Conservation (phyloP, 495 filamentous ascomycete genomes). For the Penicillium lagena region DNA sequence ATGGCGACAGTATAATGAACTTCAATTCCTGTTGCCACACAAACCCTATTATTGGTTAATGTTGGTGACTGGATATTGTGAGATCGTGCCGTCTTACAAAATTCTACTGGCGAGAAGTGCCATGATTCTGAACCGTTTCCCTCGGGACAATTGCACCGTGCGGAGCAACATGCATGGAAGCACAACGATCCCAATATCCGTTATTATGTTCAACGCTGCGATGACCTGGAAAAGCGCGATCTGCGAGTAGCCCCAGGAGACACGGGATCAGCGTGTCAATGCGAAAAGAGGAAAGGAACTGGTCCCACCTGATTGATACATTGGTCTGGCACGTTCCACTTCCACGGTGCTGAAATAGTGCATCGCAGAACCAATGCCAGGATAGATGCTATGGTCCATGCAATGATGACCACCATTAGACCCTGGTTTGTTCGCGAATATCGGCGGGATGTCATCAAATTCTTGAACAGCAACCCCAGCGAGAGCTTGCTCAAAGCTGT, state of each 20-base stretch:
- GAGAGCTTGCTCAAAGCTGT: constrained; percentile 20
- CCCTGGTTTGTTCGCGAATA: constrained; percentile 5
- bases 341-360: constrained; percentile 19
- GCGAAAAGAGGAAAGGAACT: not conserved
- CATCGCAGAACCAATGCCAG: constrained; percentile 18
- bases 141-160: too few relatives aligned
- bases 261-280: not conserved
- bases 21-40: constrained; percentile 9
- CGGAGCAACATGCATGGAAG: too few relatives aligned
- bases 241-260: not conserved
- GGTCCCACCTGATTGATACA: constrained; percentile 16
- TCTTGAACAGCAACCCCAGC: constrained; percentile 16
- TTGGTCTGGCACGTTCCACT: constrained; percentile 3
- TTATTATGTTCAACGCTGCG: constrained; percentile 20
- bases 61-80: not conserved
- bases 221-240: constrained; percentile 13
- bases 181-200: too few relatives aligned
- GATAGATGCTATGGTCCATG: constrained; percentile 18
- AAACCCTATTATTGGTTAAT: constrained; percentile 5
- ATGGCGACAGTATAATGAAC: constrained; percentile 10
- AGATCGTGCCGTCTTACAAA: constrained; percentile 11
- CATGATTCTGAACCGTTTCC: too few relatives aligned
- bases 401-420: constrained; percentile 15
- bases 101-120: constrained; percentile 15
- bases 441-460: constrained; percentile 11